Percentiles rank a stretch among this genome's conserved stretches.
Evolutionary conservation across 352 stramenopile genomes (phyloP).

Genomic region (Globisporangium lucens): DNA sequence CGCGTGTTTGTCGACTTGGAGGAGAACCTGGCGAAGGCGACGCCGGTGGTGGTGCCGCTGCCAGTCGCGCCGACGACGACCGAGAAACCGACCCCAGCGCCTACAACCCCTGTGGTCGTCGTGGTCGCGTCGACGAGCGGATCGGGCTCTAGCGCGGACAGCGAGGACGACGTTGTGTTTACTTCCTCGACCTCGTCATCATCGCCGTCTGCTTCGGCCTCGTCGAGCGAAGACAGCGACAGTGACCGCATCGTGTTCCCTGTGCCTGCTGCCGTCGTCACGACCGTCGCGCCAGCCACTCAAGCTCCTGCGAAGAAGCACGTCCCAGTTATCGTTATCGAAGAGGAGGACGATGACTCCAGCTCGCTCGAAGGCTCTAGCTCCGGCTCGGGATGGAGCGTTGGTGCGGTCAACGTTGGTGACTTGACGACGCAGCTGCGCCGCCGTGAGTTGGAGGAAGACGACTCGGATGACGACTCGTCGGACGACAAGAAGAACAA

Average conservation of each 20-base stretch:
- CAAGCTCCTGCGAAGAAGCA: not conserved
- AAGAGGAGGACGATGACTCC: not conserved
- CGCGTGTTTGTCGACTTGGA: constrained; percentile 57
- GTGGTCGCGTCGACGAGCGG: constrained; percentile 4
- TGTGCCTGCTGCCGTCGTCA: constrained; percentile 2
- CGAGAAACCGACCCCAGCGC: constrained; percentile 3
- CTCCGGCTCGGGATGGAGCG: not conserved
- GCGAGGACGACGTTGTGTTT: constrained; percentile 1
- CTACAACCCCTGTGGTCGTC: not conserved
- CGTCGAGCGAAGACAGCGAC: not conserved
- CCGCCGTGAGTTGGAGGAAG: not conserved
- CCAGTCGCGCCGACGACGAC: constrained; percentile 6
- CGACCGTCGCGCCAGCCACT: not conserved
- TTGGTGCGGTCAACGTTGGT: constrained; percentile 4
- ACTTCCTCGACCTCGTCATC: not conserved
- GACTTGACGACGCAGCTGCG: constrained; percentile 17
- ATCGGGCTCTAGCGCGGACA: not conserved
- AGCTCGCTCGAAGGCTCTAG: constrained; percentile 9
- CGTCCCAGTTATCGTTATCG: not conserved
- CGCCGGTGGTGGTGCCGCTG: constrained; percentile 8
- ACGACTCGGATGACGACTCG: constrained; percentile 7
- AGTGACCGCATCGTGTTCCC: constrained; percentile 4
- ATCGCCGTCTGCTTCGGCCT: not conserved
- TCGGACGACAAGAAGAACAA: constrained; percentile 19
- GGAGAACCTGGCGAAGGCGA: constrained; percentile 18